Evolutionary conservation across 2,329 filamentous ascomycete genomes (phyloP), one percentile per base, ranked within the genome.

Genomic region (Cercospora canescens): DNA sequence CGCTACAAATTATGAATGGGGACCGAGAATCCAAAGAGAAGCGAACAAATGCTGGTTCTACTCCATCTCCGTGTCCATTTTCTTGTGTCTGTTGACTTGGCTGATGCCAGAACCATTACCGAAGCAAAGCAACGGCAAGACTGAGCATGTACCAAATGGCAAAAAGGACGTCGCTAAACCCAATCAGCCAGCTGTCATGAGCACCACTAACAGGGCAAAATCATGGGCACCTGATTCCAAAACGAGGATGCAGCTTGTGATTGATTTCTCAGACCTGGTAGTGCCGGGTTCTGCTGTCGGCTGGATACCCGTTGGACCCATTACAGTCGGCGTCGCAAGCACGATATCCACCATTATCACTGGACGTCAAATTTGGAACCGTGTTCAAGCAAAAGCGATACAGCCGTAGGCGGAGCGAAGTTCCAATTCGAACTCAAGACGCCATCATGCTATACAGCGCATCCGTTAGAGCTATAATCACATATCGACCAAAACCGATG

Each of bases 31-130:
- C 4, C 81, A 86, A 54, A 67, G 84, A 24, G 88, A 92, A 77
- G 86, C 86, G 0, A 87, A 91, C 78, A 84, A 87, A 60, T 88
- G 90, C 77, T 93, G 91, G 91, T 85, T 92, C 69, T 86, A 88
- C 41, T 84, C 85, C 0, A 79, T 92, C 24, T 79, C 79, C 11
- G 85, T 67, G 65, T 86, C 84, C 0, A 78, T 86, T 0, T 48
- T 84, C 2, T 72, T 81, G 26, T 79, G 81, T 1, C 32, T 81
- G 34, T 69, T 86, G 66, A 77, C 28, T 6, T 59, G 37, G 62
- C 37, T 63, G 7, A 32, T 57, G 35, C 60, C 50, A 48, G 30
- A 21, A 28, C 28, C 28, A 6, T 14, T 32, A 5, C 52, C 52
- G 7, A 21, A 56, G 52, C 52, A 56, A 14, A 35, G 32, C 8